Evolutionary conservation across 129 eudicot genomes (phyloP), one percentile per base, ranked within the genome.

Genomic region (sunflower (Helianthus annuus)): DNA sequence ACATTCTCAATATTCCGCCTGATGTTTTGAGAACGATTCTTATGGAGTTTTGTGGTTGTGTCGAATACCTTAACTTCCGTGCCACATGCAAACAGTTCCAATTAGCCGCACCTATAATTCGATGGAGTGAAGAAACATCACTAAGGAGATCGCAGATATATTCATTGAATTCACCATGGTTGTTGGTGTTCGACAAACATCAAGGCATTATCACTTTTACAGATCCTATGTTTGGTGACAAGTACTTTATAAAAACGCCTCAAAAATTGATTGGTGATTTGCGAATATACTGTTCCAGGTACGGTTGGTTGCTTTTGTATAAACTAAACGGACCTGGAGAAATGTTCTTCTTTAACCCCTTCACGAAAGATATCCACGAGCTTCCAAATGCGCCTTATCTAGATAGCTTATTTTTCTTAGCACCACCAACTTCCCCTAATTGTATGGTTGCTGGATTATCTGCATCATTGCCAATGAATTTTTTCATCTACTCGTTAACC

Each of bases 361-460:
- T 80, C 48, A 75, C 80, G 15, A 63, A 24, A n/a, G 73, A 51
- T 39, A 75, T 6, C 12, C 38, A 19, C 7, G 13, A 69, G n/a
- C 71, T 75, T 52, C 77, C 80, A 59, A 10, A 1, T 40, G 34
- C 6, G 13, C 16, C 17, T 68, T 10, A 19, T 75, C 32, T 70
- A 29, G 56, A 12, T 10, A 42, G 3, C 42, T 10, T 24, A 55
- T 69, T 34, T 66, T 66, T 66, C 64, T 58, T 4, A 12, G 64
- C 3, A 1, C 64, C 64, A 12, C 64, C 64, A 2, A 72, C 73
- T 57, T 55, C 69, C 24, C 5, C 64, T 3, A 39, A 66, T 12
- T 79, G 78, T 79, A 2, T 72, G 7, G 69, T 76, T 7, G 54
- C 69, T 56, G 83, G 62, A 34, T 12, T 79, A 56, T 6, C 56